Evolutionary conservation across 495 filamentous ascomycete species (phyloP), one percentile per base, ranked within the genome.

Genomic region (Daldinia childiae): DNA sequence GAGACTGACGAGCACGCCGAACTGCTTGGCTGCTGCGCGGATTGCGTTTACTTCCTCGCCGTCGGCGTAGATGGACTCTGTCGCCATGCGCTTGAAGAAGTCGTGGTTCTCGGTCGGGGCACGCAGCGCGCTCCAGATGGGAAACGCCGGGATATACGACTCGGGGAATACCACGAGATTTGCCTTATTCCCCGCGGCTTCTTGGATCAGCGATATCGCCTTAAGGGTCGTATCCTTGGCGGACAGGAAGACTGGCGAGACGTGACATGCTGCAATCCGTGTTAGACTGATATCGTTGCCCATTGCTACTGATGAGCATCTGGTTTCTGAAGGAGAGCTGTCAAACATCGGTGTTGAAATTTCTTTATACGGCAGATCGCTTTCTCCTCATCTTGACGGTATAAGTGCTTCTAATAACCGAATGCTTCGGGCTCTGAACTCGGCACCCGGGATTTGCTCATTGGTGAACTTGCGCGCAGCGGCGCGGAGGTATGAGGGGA

Each of bases 101-200:
- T 62, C 61, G 17, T 80, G 79, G 65, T 81, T 78, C 15, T 78
- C 78, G 5, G 75, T 67, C 19, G 79, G 80, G 0, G 76, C 45
- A 2, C 74, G 66, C 17, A 80, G 43, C 45, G 77, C 72, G 62
- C 76, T 79, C 79, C 79, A 81, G 58, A 79, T 59, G 6, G 79
- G 78, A 39, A 73, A 81, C 11, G 71, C 83, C 8, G 82, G 78
- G 12, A 84, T 81, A 68, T 74, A 83, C 0, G 79, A 73, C 63
- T 84, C 83, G 0, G 83, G 82, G 66, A 84, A 85, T 58, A 82
- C 82, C 11, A 85, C 69, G 6, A 85, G 69, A 19, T 83, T 73
- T 7, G 82, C 82, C 0, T 65, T 58, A 61, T 80, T 75, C 30
- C 39, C 24, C 11, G 82, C 80, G 1, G 82, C 82, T 62, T 80